Base-by-base conservation (phyloP, 2,329 filamentous ascomycete species). In the Penicillium sp. region DNA sequence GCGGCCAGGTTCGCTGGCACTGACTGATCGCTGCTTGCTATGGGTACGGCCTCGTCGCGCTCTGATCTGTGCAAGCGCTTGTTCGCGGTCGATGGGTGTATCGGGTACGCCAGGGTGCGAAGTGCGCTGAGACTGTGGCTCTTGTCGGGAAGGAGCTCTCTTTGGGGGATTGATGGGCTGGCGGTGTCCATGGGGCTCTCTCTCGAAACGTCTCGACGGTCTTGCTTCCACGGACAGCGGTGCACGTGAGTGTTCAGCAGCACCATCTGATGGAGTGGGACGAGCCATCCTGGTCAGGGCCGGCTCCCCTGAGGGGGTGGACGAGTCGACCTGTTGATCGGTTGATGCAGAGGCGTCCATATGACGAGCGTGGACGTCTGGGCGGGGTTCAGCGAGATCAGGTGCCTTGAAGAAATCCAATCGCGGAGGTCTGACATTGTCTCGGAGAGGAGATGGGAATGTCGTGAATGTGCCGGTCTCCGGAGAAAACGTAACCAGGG, bases 41-140 rank as follows among this genome's bases (percentile, higher is more conserved):
- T 73, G 72, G n/a, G 78, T 73, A 47, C 76, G 70, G 15, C 73
- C 75, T 51, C 78, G 70, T 45, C 78, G 67, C n/a, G 77, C 77
- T 54, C 76, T 66, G 40, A 80, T 80, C 58, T 79, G 77, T 8
- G 78, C 78, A 2, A 80, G 68, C 2, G 78, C 78, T 56, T 77
- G 72, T 66, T 80, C 77, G 21, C 77, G 73, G 47, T 70, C 75
- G 50, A 79, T 72, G 4, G 77, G 76, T 1, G 73, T 76, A n/a
- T 74, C 72, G 1, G 73, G 70, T 16, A 77, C 58, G 27, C 65
- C 63, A 29, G 62, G 62, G 37, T 56, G 57, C 7, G 46, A 68
- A 58, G 46, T 62, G 48, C 50, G 66, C 25, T 59, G 64, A 3
- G 60, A 56, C 3, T 56, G 40, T 16, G 55, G 45, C 13, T 64